Evolutionary conservation across 345 rosid species (phyloP), one percentile per base, ranked within the genome.

Genomic region (Melastoma malabathricum): DNA sequence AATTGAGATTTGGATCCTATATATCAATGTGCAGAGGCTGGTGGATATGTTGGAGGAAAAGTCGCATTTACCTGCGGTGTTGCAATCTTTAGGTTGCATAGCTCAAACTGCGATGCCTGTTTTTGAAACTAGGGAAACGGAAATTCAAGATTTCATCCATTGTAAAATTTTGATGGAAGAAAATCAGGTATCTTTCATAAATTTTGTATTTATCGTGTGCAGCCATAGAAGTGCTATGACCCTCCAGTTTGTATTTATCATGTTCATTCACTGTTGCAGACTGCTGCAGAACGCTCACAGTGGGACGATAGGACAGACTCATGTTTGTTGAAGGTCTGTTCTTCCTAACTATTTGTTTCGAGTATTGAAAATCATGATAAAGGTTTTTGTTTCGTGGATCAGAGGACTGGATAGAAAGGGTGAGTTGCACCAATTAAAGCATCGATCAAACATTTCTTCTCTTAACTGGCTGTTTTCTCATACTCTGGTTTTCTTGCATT

Each of bases 101-200:
- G 95, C 98, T 25, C 85, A 87, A 75, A 82, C 87, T 59, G 98
- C 98, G 2, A 84, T 82, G 87, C 82, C 98, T 0, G 93, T 92
- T 64, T 92, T 87, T 59, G 98, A 92, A 65, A 92, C 98, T 48
- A 84, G 98, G 70, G 96, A 87, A 71, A 73, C 63, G 18, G 96
- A 92, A 68, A 73, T 92, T 57, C 78, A 73, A 54, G 89, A 84
- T 56, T 87, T 80, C 58, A 77, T 92, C 55, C 75, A 55, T 66
- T 75, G 59, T 89, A 77, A 84, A 61, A 92, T 92, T 67, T 76
- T 92, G 49, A 61, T 65, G 15, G 41, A 70, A 34, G 41, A 34
- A 34, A 6, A 34, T 34, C 41, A 34, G 41, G 41, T 34, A 34
- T 5, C 41, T 6, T 34, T 34, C 12, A 34, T 5, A 34, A 34